phyloP scores from a whole-genome alignment of 371 early-diverging fungal species.

The Mucor saturninus region DNA sequence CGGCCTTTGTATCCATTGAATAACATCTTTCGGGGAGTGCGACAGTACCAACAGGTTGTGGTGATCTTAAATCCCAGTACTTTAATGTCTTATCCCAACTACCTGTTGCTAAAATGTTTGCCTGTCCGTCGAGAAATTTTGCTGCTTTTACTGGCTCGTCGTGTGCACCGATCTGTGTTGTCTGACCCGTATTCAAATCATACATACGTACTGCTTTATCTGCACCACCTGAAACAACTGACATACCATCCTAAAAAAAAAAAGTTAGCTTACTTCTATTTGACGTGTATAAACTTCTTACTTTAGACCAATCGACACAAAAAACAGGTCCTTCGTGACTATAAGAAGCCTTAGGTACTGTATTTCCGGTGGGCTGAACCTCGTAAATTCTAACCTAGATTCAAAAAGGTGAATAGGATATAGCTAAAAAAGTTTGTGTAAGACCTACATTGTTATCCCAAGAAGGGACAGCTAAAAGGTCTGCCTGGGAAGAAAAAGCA shows the following conservation, averaged over 20 bases:
- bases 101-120: constrained; percentile 82
- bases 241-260: constrained; percentile 32
- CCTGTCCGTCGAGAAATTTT: constrained; percentile 71
- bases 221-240: constrained; percentile 50
- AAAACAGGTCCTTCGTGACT: constrained; percentile 87
- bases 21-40: constrained; percentile 86
- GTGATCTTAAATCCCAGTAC: constrained; percentile 92
- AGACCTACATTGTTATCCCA: constrained; percentile 87
- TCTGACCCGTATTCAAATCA: constrained; percentile 80
- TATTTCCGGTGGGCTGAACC: constrained; percentile 72
- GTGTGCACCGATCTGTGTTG: constrained; percentile 78
- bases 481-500: constrained; percentile 75
- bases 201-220: constrained; percentile 83
- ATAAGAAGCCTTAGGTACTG: constrained; percentile 80
- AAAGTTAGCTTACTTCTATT: constrained; percentile 1
- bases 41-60: constrained; percentile 73
- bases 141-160: constrained; percentile 78
- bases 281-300: constrained; percentile 34
- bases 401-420: background rate
- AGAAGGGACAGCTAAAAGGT: constrained; percentile 82
- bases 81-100: constrained; percentile 95
- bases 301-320: constrained; percentile 87
- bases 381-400: constrained; percentile 89
- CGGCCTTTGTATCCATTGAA: constrained; percentile 77
- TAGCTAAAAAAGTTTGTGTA: background rate